Evolutionary conservation across 2,329 filamentous ascomycete genomes (phyloP), one percentile per base, ranked within the genome.

Genomic region (Periconia digitata): DNA sequence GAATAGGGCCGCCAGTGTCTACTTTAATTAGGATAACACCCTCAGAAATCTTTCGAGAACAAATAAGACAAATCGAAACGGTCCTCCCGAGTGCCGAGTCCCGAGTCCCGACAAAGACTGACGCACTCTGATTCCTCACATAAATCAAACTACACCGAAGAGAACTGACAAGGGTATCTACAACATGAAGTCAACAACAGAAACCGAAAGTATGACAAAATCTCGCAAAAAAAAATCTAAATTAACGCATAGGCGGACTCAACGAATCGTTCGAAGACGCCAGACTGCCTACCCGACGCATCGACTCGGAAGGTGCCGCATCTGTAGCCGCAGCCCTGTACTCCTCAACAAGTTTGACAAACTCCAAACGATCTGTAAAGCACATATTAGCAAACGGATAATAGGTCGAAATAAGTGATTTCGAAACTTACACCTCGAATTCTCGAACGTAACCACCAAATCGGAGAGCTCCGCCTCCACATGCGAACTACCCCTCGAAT

Each of bases 331-430:
- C 41, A 3, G 50, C 44, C 38, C 53, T 55, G 44, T 55, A 55
- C 20, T 48, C 21, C 34, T 52, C 50, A 22, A 57, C 37, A 15
- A 57, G 17, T 4, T 51, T 53, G n/a, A 53, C 37, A 36, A 57
- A 57, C 16, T 53, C 54, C 4, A 53, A 50, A n/a, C 54, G 49
- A 36, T 54, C 53, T 42, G 29, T 3, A 24, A 4, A 23, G 10
- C 3, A 4, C 16, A 22, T 27, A 41, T 21, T 22, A 24, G 39
- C 7, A n/a, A 24, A 4, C 3, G 5, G 22, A 6, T 8, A 39
- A 20, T 22, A 39, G 6, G 13, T 12, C 37, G 20, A 12, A 39
- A 17, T 32, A n/a, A n/a, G 35, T 21, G 21, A 42, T n/a, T 6
- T 18, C 10, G 15, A 13, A 34, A 43, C 46, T 40, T 40, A 43